Evolutionary conservation across 1,284 basidiomycete genomes (phyloP).

Genomic region (Schizopora paradoxa): DNA sequence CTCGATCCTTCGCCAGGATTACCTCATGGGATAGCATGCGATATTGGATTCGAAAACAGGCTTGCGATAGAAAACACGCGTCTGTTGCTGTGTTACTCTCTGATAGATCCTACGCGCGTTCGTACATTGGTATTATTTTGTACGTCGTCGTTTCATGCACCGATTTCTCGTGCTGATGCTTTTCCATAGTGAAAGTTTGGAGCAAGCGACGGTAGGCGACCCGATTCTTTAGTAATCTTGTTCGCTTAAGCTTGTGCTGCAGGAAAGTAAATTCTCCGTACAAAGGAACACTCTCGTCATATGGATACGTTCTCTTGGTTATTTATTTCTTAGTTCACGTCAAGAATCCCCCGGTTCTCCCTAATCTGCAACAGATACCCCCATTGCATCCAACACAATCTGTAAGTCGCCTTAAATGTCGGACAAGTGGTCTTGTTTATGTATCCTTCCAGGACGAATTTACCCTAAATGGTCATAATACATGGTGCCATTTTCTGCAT

Average conservation of each 20-base stretch:
- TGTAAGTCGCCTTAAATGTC: conserved; percentile 31
- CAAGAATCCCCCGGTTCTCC: conserved; percentile 90
- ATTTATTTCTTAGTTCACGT: conserved; percentile 97
- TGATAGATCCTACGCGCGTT: conserved; percentile 92
- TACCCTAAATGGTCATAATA: conserved; percentile 78
- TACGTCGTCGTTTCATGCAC: conserved; percentile 29
- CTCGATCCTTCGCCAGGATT: conserved; percentile 86
- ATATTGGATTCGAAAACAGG: conserved; percentile 98
- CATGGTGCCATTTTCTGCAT: conserved; percentile 48
- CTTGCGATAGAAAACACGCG: conserved; percentile 96
- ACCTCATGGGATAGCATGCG: conserved; percentile 90
- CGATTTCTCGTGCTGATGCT: conserved; percentile 11
- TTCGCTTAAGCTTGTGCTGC: conserved; percentile 7
- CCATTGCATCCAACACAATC: conserved; percentile 76
- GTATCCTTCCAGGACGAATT: conserved; percentile 65
- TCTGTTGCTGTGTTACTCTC: conserved; percentile 93
- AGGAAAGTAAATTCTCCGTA: conserved; percentile 99
- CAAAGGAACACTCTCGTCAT: conserved; percentile 93
- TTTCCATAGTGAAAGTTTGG: conserved; percentile 88
- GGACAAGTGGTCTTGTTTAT: conserved; percentile 16
- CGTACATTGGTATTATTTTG: conserved; percentile 93
- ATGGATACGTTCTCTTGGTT: conserved; percentile 96
- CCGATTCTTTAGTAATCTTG: background rate
- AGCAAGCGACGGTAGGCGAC: conserved; percentile 78
- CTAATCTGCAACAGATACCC: conserved; percentile 87